A percentile compares a stretch with the other conserved stretches of the same genome.
Evolutionary conservation across 371 early-diverging fungal species (phyloP).

Genomic region (Blakeslea trispora): DNA sequence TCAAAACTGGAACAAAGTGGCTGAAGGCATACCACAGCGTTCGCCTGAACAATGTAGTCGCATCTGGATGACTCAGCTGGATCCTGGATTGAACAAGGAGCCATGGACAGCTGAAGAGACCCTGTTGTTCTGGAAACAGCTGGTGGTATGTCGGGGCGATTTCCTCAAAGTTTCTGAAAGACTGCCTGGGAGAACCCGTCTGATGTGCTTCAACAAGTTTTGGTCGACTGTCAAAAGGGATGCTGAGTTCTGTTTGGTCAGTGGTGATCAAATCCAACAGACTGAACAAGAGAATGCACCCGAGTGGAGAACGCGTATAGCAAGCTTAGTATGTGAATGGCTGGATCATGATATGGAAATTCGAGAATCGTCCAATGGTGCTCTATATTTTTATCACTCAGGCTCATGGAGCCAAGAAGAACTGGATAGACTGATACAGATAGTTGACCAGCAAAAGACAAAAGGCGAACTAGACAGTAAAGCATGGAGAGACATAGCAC

Average conservation of each 20-base stretch:
- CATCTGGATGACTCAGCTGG: conserved; percentile 31
- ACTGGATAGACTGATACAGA: conserved; percentile 3
- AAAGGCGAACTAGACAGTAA: background rate
- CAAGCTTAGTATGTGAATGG: conserved; percentile 19
- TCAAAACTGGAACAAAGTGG: conserved; percentile 42
- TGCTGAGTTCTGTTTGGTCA: conserved; percentile 9
- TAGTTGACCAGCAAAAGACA: conserved; percentile 2
- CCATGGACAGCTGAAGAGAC: conserved; percentile 32
- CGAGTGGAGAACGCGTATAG: conserved; percentile 30
- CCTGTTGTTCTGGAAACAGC: conserved; percentile 34
- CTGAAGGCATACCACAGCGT: conserved; percentile 42
- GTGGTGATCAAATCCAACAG: conserved; percentile 17
- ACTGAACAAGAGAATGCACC: conserved; percentile 18
- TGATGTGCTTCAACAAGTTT: conserved; percentile 24
- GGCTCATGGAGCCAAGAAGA: conserved; percentile 28
- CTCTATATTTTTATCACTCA: conserved; percentile 2
- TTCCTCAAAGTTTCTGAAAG: conserved; percentile 22
- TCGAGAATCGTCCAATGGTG: background rate
- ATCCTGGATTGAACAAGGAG: conserved; percentile 23
- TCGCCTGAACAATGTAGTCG: conserved; percentile 23
- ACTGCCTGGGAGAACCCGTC: conserved; percentile 28
- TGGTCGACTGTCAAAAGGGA: conserved; percentile 17
- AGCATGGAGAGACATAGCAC: conserved; percentile 21
- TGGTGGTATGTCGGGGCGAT: conserved; percentile 14
- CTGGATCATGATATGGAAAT: conserved; percentile 7